Evolutionary conservation across 164 flowering plant genomes (phyloP), one percentile per base, ranked within the genome.

Genomic region (Vitis amurensis): DNA sequence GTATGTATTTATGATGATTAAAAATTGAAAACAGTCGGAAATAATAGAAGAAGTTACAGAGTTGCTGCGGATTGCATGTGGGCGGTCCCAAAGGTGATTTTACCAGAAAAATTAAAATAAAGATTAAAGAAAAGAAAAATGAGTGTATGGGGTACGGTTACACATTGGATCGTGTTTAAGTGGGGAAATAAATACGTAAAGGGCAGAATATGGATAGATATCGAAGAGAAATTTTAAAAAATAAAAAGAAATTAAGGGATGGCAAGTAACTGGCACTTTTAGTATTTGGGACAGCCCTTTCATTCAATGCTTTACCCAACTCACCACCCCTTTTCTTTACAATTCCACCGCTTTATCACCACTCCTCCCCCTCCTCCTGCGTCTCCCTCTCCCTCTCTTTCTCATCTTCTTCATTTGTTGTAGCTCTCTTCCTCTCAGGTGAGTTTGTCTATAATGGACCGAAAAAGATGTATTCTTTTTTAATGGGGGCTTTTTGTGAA

Each of bases 291-390:
- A 75, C 63, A 56, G 61, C 73, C 72, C 77, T 37, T 37, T 60
- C 70, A 82, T 83, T 85, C 83, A 83, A 85, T 84, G 87, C 86
- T 81, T 83, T 77, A 85, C 86, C 88, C 57, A 84, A 86, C 89
- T 68, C 80, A 71, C 79, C 81, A 75, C 71, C 74, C 69, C 72
- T 64, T 67, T 75, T 69, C 68, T 72, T 74, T 67, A 77, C 79
- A 71, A 31, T 72, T 82, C 81, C 62, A 64, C 66, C 59, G 76
- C 80, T 68, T 74, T 49, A 11, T 78, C 61, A 31, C 67, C 64
- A 50, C 68, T 70, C 60, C 68, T 44, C 57, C 64, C 53, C n/a
- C 60, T 47, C 62, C 69, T 58, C 48, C 63, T 53, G 4, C 72
- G 62, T 51, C 68, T 48, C 50, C 68, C 37, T 49, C 71, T 27